These are phyloP conservation scores for Paraleonurus japonicus DNA, from an alignment of 257 asterid species.

Conservation along the genomic window DNA sequence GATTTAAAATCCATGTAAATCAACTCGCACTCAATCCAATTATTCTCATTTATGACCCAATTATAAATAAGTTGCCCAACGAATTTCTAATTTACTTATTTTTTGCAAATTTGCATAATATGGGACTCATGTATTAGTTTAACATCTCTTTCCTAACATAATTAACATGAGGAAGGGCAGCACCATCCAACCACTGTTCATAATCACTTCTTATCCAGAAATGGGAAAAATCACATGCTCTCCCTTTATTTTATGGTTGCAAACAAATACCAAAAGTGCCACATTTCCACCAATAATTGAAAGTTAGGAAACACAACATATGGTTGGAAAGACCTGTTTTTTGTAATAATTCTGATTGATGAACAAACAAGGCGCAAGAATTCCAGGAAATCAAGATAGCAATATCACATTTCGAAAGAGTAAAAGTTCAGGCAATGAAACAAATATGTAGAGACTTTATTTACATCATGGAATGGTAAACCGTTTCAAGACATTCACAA, in stretches of 20 bases:
- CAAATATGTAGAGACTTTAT: slow-evolving; percentile 25
- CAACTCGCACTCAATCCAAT: too few species aligned
- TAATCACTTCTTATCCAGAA: slow-evolving; percentile 17
- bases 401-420: background rate
- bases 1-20: too few species aligned
- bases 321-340: background rate
- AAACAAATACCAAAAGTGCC: background rate
- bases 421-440: background rate
- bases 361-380: background rate
- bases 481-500: slow-evolving; percentile 29
- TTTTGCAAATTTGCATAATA: too few species aligned
- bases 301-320: background rate
- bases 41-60: too few species aligned
- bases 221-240: slow-evolving; percentile 29
- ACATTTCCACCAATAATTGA: slow-evolving; percentile 19
- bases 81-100: too few species aligned
- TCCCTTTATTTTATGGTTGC: slow-evolving; percentile 18
- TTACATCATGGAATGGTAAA: slow-evolving; percentile 34
- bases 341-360: background rate
- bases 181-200: slow-evolving; percentile 6
- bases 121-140: background rate
- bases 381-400: background rate
- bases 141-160: slow-evolving; percentile 11
- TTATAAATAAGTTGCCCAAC: too few species aligned
- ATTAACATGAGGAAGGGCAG: background rate